Percentiles rank a stretch among this genome's conserved stretches.
These are phyloP conservation scores for Neoascochyta sp. DNA, from an alignment of 2,329 filamentous ascomycete species.

Conservation along the genomic window DNA sequence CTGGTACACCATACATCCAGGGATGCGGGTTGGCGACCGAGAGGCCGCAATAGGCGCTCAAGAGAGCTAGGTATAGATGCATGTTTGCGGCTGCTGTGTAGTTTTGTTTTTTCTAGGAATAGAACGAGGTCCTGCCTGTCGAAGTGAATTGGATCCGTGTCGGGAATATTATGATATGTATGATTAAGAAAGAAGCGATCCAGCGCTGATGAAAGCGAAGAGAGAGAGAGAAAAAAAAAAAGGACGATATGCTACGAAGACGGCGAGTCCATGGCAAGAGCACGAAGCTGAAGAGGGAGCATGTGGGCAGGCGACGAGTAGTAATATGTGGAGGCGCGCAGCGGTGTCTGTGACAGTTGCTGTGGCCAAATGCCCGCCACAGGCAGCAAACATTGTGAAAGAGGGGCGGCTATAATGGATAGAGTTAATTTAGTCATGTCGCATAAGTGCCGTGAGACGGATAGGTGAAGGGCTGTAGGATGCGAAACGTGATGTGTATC, in stretches of 20 bases:
- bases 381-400: slow-evolving; percentile 6
- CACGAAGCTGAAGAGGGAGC: slow-evolving; percentile 2
- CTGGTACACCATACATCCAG: slow-evolving; percentile 36
- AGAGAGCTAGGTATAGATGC: slow-evolving; percentile 17
- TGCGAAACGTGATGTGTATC: slow-evolving; percentile 14
- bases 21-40: slow-evolving; percentile 20
- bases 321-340: neutral
- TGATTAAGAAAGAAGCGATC: slow-evolving; percentile 16
- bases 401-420: slow-evolving; percentile 9
- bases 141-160: neutral
- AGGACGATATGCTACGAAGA: slow-evolving; percentile 3
- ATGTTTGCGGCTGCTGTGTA: slow-evolving; percentile 12
- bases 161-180: slow-evolving; percentile 2
- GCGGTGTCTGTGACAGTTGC: slow-evolving; percentile 3
- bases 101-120: neutral
- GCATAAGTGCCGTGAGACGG: slow-evolving; percentile 20
- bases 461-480: slow-evolving; percentile 13
- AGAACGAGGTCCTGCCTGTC: neutral
- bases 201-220: slow-evolving; percentile 14
- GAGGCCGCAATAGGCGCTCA: slow-evolving; percentile 19
- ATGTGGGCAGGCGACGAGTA: neutral
- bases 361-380: slow-evolving; percentile 7
- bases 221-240: slow-evolving; percentile 3
- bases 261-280: slow-evolving; percentile 3
- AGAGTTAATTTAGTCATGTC: slow-evolving; percentile 12